Conservation (phyloP, 2,329 filamentous ascomycete genomes). For the Aureobasidium sp. region DNA sequence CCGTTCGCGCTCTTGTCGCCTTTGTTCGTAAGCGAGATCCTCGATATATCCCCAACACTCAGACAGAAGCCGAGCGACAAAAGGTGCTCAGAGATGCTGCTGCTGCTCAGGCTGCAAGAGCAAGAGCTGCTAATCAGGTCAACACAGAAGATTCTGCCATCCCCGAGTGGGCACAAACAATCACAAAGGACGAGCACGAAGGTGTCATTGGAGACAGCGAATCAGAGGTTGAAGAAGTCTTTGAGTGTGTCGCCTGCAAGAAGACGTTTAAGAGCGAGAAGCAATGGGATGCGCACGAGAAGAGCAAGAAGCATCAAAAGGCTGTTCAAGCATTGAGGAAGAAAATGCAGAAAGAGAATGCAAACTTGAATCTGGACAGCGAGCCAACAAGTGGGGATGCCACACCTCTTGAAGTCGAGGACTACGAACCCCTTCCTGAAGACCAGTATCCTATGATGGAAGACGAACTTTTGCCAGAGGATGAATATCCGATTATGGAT, state of each 20-base stretch:
- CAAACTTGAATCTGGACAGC: constrained; percentile 45
- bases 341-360: constrained; percentile 78
- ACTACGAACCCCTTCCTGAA: constrained; percentile 19
- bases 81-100: constrained; percentile 69
- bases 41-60: constrained; percentile 68
- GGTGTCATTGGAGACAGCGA: constrained; percentile 45
- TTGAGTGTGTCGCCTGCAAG: constrained; percentile 57
- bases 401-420: constrained; percentile 28
- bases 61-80: constrained; percentile 75
- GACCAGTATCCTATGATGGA: constrained; percentile 15
- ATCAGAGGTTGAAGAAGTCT: constrained; percentile 42
- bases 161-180: constrained; percentile 67
- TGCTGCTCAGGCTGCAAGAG: constrained; percentile 75
- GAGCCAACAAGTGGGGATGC: constrained; percentile 27
- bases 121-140: constrained; percentile 72
- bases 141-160: constrained; percentile 57
- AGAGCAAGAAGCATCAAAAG: constrained; percentile 93
- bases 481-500: constrained; percentile 12
- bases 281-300: constrained; percentile 85
- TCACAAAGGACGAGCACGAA: constrained; percentile 47
- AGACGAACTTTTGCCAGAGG: not conserved
- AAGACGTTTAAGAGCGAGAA: constrained; percentile 82
- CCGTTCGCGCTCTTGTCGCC: constrained; percentile 74
- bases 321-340: constrained; percentile 70
- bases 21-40: constrained; percentile 91